Evolutionary conservation across 129 eudicot species (phyloP).

Genomic region (Smallanthus sonchifolius): DNA sequence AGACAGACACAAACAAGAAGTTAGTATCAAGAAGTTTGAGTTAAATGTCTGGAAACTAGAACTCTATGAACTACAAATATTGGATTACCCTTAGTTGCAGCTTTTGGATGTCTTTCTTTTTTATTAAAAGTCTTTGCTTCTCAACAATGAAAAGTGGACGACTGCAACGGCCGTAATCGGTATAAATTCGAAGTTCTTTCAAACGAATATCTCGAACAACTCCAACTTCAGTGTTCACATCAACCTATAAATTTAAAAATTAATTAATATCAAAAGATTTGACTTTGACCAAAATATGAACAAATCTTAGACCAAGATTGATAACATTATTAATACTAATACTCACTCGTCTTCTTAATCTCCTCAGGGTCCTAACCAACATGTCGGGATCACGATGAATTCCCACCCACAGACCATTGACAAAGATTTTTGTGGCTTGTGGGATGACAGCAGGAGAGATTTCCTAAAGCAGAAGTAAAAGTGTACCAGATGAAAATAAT

Average conservation of each 20-base stretch:
- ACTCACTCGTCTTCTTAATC: constrained; percentile 71
- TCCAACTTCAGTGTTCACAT: constrained; percentile 90
- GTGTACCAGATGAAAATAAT: neutral
- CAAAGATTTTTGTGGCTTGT: constrained; percentile 84
- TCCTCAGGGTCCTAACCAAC: constrained; percentile 78
- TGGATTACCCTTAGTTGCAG: constrained; percentile 71
- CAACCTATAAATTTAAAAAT: constrained; percentile 41
- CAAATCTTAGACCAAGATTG: neutral
- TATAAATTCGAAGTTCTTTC: constrained; percentile 85
- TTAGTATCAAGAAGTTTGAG: neutral
- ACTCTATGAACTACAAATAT: neutral
- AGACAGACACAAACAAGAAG: neutral
- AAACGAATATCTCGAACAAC: constrained; percentile 89
- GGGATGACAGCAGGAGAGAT: constrained; percentile 77
- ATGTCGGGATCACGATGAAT: constrained; percentile 89
- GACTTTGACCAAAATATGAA: neutral
- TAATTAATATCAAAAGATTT: neutral
- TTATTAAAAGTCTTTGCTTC: constrained; percentile 83
- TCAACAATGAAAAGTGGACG: constrained; percentile 95
- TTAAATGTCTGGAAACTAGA: neutral
- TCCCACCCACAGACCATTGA: constrained; percentile 96
- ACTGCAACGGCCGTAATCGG: constrained; percentile 97
- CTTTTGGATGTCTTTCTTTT: constrained; percentile 74
- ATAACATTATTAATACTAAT: neutral
- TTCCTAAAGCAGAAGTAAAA: constrained; percentile 42